Evolutionary conservation across 2,329 filamentous ascomycete genomes (phyloP).

Genomic region (Aspergillus vadensis): DNA sequence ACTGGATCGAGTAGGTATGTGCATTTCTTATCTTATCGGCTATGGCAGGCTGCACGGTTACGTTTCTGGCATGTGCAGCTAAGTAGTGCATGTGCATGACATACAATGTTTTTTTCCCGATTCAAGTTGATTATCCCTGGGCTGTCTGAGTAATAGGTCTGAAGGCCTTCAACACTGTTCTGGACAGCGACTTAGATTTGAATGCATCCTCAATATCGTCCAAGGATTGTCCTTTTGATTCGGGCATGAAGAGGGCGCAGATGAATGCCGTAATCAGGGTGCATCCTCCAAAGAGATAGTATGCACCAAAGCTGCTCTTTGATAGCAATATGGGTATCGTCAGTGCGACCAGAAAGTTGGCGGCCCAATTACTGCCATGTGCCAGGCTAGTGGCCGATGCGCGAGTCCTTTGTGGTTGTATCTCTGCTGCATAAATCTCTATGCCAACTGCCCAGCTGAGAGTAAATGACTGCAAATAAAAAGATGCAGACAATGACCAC

Average conservation of each 20-base stretch:
- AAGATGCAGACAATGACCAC: constrained; percentile 34
- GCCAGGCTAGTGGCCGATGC: constrained; percentile 58
- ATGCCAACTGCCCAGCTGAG: constrained; percentile 57
- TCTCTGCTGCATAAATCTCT: constrained; percentile 61
- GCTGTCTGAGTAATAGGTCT: neutral
- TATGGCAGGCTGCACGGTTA: neutral
- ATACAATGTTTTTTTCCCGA: neutral
- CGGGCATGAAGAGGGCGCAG: constrained; percentile 51
- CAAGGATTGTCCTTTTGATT: constrained; percentile 53
- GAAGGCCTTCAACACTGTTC: constrained; percentile 10
- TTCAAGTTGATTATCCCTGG: neutral
- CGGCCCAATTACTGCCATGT: constrained; percentile 55
- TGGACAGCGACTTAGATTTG: constrained; percentile 24
- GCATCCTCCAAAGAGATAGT: constrained; percentile 51
- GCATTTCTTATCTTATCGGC: constrained; percentile 1
- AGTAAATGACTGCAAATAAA: constrained; percentile 33
- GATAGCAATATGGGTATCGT: constrained; percentile 48
- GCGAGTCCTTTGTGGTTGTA: constrained; percentile 58
- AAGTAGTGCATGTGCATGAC: neutral
- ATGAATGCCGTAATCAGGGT: constrained; percentile 43
- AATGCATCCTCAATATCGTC: constrained; percentile 55
- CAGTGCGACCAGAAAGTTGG: constrained; percentile 50
- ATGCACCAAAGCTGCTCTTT: constrained; percentile 47
- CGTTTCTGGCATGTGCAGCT: neutral
- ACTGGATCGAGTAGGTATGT: neutral